phyloP scores from a whole-genome alignment of 73 alveolate species.

The Paramecium primaurelia region DNA sequence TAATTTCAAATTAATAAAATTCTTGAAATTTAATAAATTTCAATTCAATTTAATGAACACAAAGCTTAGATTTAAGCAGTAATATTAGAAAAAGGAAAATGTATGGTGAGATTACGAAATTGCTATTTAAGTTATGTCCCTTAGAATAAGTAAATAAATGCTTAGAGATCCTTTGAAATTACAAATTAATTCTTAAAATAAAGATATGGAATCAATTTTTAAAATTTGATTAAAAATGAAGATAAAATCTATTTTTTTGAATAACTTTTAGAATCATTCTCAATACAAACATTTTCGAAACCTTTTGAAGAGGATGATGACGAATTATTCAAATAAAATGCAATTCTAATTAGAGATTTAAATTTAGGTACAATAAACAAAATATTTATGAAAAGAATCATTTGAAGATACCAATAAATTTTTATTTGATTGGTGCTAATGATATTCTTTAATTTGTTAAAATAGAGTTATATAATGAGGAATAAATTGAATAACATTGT shows the following conservation, averaged over 20 bases:
- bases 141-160: neutral
- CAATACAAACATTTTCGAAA: neutral
- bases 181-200: neutral
- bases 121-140: neutral
- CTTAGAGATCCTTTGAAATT: neutral
- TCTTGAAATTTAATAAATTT: neutral
- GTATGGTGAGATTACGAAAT: neutral
- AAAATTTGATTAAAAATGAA: neutral
- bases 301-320: constrained; percentile 11
- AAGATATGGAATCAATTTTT: neutral
- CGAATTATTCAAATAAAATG: neutral
- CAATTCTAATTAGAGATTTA: neutral
- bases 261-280: neutral
- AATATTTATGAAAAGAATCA: neutral
- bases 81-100: neutral
- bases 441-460: neutral
- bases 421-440: neutral
- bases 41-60: neutral
- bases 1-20: neutral
- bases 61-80: neutral
- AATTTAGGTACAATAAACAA: neutral
- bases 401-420: neutral
- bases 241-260: neutral
- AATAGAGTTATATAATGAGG: neutral
- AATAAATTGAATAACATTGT: neutral